A percentile compares a stretch with the other conserved stretches of the same genome.
phyloP scores from a whole-genome alignment of 768 basidiomycete species.

The Mycena sanguinolenta region DNA sequence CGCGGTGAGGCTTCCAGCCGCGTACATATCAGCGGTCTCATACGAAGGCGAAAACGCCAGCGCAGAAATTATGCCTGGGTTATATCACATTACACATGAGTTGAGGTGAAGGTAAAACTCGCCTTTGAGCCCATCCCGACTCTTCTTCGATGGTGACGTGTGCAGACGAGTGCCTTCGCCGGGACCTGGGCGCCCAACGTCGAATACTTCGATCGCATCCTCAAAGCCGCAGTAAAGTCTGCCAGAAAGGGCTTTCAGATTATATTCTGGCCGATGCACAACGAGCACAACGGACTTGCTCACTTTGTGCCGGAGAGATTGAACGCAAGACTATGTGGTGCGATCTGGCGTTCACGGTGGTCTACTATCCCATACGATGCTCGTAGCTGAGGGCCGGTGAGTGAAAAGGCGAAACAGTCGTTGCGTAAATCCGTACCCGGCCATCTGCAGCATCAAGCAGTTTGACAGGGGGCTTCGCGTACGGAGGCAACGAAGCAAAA shows the following conservation, averaged over 20 bases:
- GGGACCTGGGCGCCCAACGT: slow-evolving; percentile 82
- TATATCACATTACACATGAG: not conserved
- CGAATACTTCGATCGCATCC: slow-evolving; percentile 88
- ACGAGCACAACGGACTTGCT: not conserved
- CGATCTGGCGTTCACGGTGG: slow-evolving; percentile 92
- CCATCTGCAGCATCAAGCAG: slow-evolving; percentile 86
- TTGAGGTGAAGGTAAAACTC: not conserved
- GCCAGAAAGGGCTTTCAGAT: not conserved
- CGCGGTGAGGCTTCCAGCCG: slow-evolving; percentile 81
- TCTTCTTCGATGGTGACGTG: slow-evolving; percentile 82
- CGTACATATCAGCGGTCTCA: slow-evolving; percentile 74
- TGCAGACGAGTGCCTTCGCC: slow-evolving; percentile 79
- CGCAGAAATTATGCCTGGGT: slow-evolving; percentile 85
- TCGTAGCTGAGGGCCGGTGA: slow-evolving; percentile 82
- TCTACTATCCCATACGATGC: slow-evolving; percentile 95
- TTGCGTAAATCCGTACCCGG: slow-evolving; percentile 60
- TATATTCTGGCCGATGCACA: too few species aligned
- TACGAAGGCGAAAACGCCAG: slow-evolving; percentile 80
- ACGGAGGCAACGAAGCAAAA: slow-evolving; percentile 91
- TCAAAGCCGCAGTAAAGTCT: slow-evolving; percentile 92
- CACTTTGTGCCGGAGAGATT: slow-evolving; percentile 78
- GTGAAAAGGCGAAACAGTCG: not conserved
- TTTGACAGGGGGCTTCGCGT: slow-evolving; percentile 87
- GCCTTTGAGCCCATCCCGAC: slow-evolving; percentile 92
- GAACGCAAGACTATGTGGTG: slow-evolving; percentile 88